Evolutionary conservation across 140 eudicot species (phyloP).

Genomic region (Cichorium intybus): DNA sequence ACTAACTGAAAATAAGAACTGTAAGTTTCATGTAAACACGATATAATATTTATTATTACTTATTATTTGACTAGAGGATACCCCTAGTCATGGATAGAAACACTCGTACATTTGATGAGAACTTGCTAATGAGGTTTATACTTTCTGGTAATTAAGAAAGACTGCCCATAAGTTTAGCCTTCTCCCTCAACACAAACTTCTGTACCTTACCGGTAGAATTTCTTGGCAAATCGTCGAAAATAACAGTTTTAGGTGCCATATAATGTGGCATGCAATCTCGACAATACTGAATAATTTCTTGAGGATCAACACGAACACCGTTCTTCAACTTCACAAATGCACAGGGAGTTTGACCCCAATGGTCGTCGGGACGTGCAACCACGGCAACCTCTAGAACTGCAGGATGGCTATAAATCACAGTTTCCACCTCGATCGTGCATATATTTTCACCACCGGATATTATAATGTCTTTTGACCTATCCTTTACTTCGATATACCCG

Average conservation of each 20-base stretch:
- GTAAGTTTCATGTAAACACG: not conserved
- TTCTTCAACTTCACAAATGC: slow-evolving; percentile 47
- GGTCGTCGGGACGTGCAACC: slow-evolving; percentile 40
- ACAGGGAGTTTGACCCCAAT: slow-evolving; percentile 49
- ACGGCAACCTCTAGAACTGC: slow-evolving; percentile 43
- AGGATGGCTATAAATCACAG: slow-evolving; percentile 32
- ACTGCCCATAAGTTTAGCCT: slow-evolving; percentile 32
- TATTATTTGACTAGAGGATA: not conserved
- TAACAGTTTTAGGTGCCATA: slow-evolving; percentile 37
- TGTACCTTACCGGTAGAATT: slow-evolving; percentile 44
- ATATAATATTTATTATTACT: not conserved
- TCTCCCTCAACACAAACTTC: slow-evolving; percentile 37
- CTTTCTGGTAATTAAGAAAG: not conserved
- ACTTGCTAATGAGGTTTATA: not conserved
- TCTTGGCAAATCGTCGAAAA: slow-evolving; percentile 35
- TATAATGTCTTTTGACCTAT: slow-evolving; percentile 39
- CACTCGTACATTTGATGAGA: not conserved
- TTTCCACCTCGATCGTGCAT: slow-evolving; percentile 42
- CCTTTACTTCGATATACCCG: slow-evolving; percentile 43
- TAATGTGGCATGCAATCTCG: slow-evolving; percentile 39
- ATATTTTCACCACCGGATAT: slow-evolving; percentile 49
- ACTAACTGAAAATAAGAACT: not conserved
- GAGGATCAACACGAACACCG: slow-evolving; percentile 13
- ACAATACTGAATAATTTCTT: slow-evolving; percentile 35
- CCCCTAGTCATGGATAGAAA: not conserved